Base-by-base conservation (phyloP, 495 filamentous ascomycete species). In the Echria macrotheca region DNA sequence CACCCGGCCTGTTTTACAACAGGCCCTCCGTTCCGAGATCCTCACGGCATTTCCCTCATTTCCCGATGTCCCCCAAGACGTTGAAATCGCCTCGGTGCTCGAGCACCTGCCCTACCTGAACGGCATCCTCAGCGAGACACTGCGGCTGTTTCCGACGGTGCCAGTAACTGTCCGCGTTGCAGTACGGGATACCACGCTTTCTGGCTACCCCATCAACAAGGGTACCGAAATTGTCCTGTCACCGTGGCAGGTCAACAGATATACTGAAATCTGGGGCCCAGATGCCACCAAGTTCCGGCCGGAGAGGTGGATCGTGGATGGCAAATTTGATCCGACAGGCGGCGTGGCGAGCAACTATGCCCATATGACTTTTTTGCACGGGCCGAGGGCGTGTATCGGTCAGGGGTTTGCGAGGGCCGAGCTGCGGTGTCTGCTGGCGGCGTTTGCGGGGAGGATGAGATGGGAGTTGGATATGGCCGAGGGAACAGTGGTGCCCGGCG, bases 361-460 rank as follows among this genome's bases (percentile, higher is more conserved):
- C 26, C 75, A 82, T 52, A 53, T 82, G 54, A 81, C 80, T 0
- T 82, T 82, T 53, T 56, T 81, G 15, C 77, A 79, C 51, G 80
- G 80, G 0, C 72, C 79, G 5, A 59, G 79, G 48, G 78, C 72
- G 31, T 83, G 80, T 51, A 82, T 84, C 46, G 80, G 81, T 10
- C 70, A 75, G 64, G 75, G 75, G 1, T 96, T 96, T 65, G 85
- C 89, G 0, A 85, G 80, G 60, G 72, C 81, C 0, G 91, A 95
- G 72, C 84, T 93, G 60, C 83, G 85, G 14, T 87, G 81, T 60
- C 63, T 95, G 53, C 52, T 96, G 38, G 90, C 89, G 35, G 78
- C 77, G 1, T 70, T 81, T 59, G 79, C 90, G 33, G 84, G 84
- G n/a, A 70, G 74, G 19, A 91, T 82, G 55, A 72, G 83, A 49